These are phyloP conservation scores for Selaginella tamariscina DNA, from an alignment of 75 land plant genomes.

Conservation along the genomic window DNA sequence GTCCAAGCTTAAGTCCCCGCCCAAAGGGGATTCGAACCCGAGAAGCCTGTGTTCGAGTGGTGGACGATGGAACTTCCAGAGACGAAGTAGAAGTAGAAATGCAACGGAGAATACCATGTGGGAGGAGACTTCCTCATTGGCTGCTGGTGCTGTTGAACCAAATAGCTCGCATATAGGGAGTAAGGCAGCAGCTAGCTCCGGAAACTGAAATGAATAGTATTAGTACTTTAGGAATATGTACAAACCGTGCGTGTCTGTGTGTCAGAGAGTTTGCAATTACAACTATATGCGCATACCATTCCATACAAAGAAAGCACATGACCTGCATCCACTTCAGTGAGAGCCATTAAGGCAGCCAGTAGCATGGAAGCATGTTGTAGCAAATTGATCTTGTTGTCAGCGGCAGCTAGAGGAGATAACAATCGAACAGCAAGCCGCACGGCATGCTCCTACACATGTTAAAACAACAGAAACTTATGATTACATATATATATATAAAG, in stretches of 20 bases:
- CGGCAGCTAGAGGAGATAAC: constrained; percentile 56
- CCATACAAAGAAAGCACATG: constrained; percentile 86
- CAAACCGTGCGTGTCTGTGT: too few relatives aligned
- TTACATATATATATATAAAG: too few relatives aligned
- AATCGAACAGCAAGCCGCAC: constrained; percentile 55
- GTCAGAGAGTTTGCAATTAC: not conserved
- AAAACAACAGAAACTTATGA: too few relatives aligned
- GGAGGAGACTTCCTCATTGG: constrained; percentile 52
- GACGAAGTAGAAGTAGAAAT: constrained; percentile 62
- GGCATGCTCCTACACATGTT: constrained; percentile 60
- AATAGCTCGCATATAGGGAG: constrained; percentile 92
- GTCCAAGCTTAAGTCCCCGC: constrained; percentile 75
- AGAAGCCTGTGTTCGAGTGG: constrained; percentile 57
- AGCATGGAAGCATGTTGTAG: constrained; percentile 58
- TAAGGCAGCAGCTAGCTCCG: constrained; percentile 72
- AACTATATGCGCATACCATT: constrained; percentile 35
- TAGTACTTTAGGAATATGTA: too few relatives aligned
- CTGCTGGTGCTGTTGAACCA: constrained; percentile 50
- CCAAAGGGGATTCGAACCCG: constrained; percentile 61
- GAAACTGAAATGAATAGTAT: constrained; percentile 40
- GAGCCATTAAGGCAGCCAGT: constrained; percentile 54
- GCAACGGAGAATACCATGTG: constrained; percentile 73
- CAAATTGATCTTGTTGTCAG: constrained; percentile 42
- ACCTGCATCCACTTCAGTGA: constrained; percentile 53
- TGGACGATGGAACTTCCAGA: constrained; percentile 89